phyloP scores from a whole-genome alignment of 257 asterid species.

The Fraxinus anomala region DNA sequence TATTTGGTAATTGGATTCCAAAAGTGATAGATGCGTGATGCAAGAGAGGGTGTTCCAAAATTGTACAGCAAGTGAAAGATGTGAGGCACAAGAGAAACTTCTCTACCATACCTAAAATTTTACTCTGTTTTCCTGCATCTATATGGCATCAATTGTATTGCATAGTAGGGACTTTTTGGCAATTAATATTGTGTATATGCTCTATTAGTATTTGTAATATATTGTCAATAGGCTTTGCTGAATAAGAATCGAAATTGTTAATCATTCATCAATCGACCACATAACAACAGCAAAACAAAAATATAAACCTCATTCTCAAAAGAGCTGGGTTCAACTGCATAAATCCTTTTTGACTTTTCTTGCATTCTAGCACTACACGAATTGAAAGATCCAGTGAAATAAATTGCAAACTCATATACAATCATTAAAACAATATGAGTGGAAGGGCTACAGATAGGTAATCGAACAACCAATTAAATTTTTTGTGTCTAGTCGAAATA shows the following conservation, averaged over 20 bases:
- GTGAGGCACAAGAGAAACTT: background rate
- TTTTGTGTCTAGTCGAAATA: background rate
- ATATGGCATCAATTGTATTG: background rate
- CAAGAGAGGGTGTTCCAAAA: background rate
- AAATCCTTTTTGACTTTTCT: background rate
- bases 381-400: background rate
- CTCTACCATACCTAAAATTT: background rate
- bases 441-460: background rate
- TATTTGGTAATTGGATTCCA: background rate
- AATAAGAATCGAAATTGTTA: too few species aligned
- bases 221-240: too few species aligned
- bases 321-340: background rate
- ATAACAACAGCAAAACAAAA: background rate
- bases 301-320: background rate
- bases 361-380: background rate
- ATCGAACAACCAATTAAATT: background rate
- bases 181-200: too few species aligned
- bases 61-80: background rate
- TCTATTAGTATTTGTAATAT: too few species aligned
- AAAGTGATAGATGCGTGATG: background rate
- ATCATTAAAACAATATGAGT: background rate
- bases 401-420: background rate
- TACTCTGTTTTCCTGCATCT: background rate
- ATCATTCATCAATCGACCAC: background rate
- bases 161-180: too few species aligned